phyloP scores from a whole-genome alignment of 768 basidiomycete species.

The Mycena indigotica region DNA sequence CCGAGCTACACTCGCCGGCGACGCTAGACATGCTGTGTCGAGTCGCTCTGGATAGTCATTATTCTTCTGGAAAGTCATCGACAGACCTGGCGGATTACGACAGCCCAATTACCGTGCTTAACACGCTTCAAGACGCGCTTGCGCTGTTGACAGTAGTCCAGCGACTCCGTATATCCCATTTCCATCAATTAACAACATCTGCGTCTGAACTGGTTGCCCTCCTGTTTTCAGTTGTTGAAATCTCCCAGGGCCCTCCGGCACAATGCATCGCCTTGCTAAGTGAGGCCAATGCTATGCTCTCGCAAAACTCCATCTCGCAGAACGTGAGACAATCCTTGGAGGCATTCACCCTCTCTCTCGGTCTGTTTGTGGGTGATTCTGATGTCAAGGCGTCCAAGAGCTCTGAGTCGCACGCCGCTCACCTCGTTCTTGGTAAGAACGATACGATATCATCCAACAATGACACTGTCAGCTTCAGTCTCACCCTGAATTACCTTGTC shows the following conservation, averaged over 20 bases:
- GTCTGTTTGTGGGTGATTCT: constrained; percentile 50
- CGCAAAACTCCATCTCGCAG: constrained; percentile 52
- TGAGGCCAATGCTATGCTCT: constrained; percentile 58
- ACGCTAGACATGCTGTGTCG: constrained; percentile 74
- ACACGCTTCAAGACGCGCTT: constrained; percentile 62
- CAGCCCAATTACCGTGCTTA: constrained; percentile 50
- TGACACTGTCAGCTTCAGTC: constrained; percentile 64
- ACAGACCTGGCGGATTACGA: constrained; percentile 54
- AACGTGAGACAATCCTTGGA: constrained; percentile 62
- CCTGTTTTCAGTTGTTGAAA: constrained; percentile 62
- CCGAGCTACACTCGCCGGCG: constrained; percentile 61
- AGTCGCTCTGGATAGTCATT: constrained; percentile 64
- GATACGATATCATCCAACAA: constrained; percentile 61
- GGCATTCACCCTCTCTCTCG: constrained; percentile 58
- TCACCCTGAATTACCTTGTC: constrained; percentile 66
- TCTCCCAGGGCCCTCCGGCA: constrained; percentile 61
- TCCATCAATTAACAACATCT: constrained; percentile 59
- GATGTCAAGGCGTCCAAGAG: constrained; percentile 60
- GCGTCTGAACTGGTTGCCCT: constrained; percentile 67
- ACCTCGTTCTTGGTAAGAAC: constrained; percentile 57
- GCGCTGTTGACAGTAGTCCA: constrained; percentile 60
- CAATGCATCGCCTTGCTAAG: constrained; percentile 55
- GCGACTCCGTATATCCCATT: constrained; percentile 55
- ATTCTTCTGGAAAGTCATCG: constrained; percentile 54
- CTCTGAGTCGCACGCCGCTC: constrained; percentile 65